These are phyloP conservation scores for Leishmania mexicana DNA, from an alignment of 208 protist genomes.

Conservation along the genomic window DNA sequence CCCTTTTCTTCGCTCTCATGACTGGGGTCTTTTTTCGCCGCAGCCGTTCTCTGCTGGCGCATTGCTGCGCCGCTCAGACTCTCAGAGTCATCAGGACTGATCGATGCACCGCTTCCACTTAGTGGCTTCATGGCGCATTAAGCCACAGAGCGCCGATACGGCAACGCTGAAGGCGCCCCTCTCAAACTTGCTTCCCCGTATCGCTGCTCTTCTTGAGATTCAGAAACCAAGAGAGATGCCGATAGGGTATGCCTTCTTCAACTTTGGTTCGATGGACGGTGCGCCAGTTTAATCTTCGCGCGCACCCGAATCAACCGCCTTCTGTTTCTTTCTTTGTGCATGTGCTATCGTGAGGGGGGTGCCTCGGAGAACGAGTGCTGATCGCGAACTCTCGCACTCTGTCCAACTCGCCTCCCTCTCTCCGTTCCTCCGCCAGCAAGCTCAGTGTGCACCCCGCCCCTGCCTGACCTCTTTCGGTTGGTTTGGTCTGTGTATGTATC, in stretches of 20 bases:
- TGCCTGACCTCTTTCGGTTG: too few species aligned
- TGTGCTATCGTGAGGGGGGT: background rate
- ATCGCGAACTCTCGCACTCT: background rate
- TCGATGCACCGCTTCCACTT: background rate
- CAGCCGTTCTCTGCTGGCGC: background rate
- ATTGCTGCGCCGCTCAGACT: background rate
- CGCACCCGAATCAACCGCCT: background rate
- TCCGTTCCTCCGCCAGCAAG: constrained; percentile 3
- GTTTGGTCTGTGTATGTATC: too few species aligned
- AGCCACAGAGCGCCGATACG: background rate
- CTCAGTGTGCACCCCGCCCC: background rate
- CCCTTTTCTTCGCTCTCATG: background rate
- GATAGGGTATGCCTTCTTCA: background rate
- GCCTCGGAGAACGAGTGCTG: background rate
- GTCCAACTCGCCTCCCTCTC: background rate
- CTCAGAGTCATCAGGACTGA: background rate
- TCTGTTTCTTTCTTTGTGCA: background rate
- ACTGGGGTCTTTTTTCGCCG: background rate
- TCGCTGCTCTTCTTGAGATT: too few species aligned
- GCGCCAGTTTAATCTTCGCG: background rate
- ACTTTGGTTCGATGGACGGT: too few species aligned
- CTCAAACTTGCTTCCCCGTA: background rate
- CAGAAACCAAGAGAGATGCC: background rate
- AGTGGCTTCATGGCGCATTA: background rate
- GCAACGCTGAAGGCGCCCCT: background rate